Percentiles rank a stretch among this genome's conserved stretches.
These are phyloP conservation scores for Aspergillus brasiliensis DNA, from an alignment of 2,329 filamentous ascomycete species.

Conservation along the genomic window DNA sequence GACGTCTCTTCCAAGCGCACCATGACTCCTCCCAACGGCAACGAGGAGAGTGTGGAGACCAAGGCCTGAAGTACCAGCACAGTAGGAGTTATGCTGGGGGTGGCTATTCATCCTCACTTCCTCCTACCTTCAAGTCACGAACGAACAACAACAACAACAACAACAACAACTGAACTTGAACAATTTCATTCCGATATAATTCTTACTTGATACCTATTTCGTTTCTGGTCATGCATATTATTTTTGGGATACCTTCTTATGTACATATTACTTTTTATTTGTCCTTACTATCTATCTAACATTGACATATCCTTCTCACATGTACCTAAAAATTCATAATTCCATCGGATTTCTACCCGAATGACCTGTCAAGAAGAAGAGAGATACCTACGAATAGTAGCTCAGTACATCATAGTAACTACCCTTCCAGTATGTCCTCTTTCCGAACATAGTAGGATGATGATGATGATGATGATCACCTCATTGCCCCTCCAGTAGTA, in stretches of 20 bases:
- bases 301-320: background rate
- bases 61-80: constrained; percentile 28
- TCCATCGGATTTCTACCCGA: background rate
- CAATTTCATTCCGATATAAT: background rate
- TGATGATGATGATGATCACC: too few species aligned
- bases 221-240: background rate
- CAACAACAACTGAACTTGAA: too few species aligned
- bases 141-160: background rate
- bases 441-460: too few species aligned
- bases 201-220: background rate
- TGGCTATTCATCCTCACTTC: background rate
- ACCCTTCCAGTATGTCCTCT: too few species aligned
- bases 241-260: background rate
- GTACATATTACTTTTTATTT: background rate
- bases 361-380: too few species aligned
- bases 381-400: too few species aligned
- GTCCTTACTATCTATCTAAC: background rate
- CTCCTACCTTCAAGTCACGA: background rate
- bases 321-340: background rate
- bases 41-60: constrained; percentile 23
- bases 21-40: constrained; percentile 27
- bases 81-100: background rate
- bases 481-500: too few species aligned
- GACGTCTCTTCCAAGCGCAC: constrained; percentile 34
- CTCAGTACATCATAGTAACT: too few species aligned